Evolutionary conservation across 768 basidiomycete genomes (phyloP), one percentile per base, ranked within the genome.

Genomic region (Fistulinella prunicolor): DNA sequence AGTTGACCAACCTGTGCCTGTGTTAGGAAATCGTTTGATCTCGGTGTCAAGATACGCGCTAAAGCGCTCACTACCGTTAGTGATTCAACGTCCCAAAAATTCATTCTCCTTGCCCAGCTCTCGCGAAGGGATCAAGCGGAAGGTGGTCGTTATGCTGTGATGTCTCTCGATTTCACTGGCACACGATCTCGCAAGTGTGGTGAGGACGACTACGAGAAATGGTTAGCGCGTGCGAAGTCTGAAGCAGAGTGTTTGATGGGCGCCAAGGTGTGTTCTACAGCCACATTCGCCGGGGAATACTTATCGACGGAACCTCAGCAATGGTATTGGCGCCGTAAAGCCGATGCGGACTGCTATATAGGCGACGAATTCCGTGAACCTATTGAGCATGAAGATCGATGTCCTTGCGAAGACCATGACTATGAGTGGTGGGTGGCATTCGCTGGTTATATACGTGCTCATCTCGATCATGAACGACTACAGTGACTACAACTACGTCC

Each of bases 61-160:
- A 76, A 81, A 8, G 82, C 82, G 0, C 72, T 99, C n/a, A 83
- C 87, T 35, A 96, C 93, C 4, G 79, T 97, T 6, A 90, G 92
- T 0, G 96, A 99, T 57, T 92, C 92, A 12, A 97, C 96, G 0
- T 94, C 92, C 0, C 95, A 96, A 63, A 97, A 95, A 68, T 97
- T 98, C 73, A 62, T 98, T 9, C 74, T 99, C 8, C 76, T 96
- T 21, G 96, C 87, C 5, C 84, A 86, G 50, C 75, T 93, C 12
- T 71, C 80, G 2, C 79, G 83, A 19, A 67, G 74, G 12, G 83
- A 89, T 44, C 73, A 80, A 56, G 71, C 65, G 23, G 62, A 67
- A 0, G 62, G 75, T 1, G 83, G 84, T 9, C 76, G 81, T 1
- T 84, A 86, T 51, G 90, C 82, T 1, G 69, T 85, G 12, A 77